Conservation (phyloP, 1,139 yeast species). For the Suhomyces choctaworum region DNA sequence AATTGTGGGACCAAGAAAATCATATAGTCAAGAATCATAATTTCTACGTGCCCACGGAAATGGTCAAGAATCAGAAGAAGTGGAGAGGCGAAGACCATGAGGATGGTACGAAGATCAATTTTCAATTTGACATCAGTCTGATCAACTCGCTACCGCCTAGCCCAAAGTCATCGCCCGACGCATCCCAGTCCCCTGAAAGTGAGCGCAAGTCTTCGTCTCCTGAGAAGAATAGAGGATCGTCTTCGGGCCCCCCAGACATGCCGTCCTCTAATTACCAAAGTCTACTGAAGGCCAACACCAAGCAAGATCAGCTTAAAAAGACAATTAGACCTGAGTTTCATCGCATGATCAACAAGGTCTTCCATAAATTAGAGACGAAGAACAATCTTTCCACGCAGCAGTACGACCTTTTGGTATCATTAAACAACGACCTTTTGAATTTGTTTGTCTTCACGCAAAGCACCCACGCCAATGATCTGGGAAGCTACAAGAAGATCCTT, state of each 20-base stretch:
- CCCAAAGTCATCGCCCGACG: constrained; percentile 15
- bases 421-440: constrained; percentile 33
- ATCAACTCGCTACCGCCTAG: constrained; percentile 19
- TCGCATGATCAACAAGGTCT: constrained; percentile 36
- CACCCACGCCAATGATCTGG: constrained; percentile 19
- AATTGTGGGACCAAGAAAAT: constrained; percentile 45
- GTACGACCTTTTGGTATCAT: constrained; percentile 34
- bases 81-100: constrained; percentile 27
- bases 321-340: constrained; percentile 31
- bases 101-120: constrained; percentile 16
- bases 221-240: neutral
- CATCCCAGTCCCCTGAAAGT: constrained; percentile 17
- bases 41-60: constrained; percentile 44
- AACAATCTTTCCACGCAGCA: constrained; percentile 37
- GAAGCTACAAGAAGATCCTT: constrained; percentile 28
- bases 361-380: constrained; percentile 36
- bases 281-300: constrained; percentile 14
- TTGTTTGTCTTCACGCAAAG: constrained; percentile 28
- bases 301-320: constrained; percentile 29
- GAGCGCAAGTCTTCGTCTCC: constrained; percentile 1
- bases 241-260: constrained; percentile 1
- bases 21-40: constrained; percentile 35
- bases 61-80: constrained; percentile 35
- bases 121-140: constrained; percentile 43
- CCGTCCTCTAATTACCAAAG: constrained; percentile 11